These are phyloP conservation scores for Colletotrichum tofieldiae DNA, from an alignment of 2,329 filamentous ascomycete species.

Conservation along the genomic window DNA sequence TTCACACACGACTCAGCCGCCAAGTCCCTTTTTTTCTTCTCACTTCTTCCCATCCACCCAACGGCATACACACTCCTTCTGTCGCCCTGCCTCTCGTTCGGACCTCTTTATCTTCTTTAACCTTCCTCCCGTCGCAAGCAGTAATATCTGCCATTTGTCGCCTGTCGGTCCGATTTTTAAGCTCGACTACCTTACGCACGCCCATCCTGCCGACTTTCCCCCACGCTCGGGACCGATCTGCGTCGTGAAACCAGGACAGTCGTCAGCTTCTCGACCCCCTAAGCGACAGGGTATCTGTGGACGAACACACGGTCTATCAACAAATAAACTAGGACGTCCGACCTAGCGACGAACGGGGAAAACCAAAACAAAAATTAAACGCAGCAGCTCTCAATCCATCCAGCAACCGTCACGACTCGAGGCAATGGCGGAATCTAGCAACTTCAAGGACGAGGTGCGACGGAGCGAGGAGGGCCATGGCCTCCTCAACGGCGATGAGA, in stretches of 20 bases:
- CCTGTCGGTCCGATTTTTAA: conserved; percentile 28
- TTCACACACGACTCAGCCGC: neutral
- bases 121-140: conserved; percentile 19
- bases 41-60: conserved; percentile 28
- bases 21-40: conserved; percentile 20
- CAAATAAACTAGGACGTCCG: conserved; percentile 29
- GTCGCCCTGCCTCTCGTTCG: conserved; percentile 33
- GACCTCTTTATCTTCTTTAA: conserved; percentile 21
- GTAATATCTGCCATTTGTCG: conserved; percentile 30
- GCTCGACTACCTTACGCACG: conserved; percentile 35
- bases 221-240: conserved; percentile 38
- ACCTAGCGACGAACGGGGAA: conserved; percentile 21
- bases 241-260: conserved; percentile 38
- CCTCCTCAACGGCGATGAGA: conserved; percentile 44
- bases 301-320: conserved; percentile 32
- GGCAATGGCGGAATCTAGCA: conserved; percentile 45
- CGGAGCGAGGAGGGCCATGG: conserved; percentile 44
- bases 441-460: conserved; percentile 40
- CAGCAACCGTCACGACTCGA: neutral
- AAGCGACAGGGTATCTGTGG: conserved; percentile 20
- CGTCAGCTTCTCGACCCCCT: conserved; percentile 32
- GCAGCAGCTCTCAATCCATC: neutral
- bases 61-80: conserved; percentile 8
- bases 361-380: neutral
- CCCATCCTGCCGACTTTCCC: conserved; percentile 25